These are phyloP conservation scores for Chrysochromulina parva DNA, from an alignment of 78 protist genomes.

Conservation along the genomic window DNA sequence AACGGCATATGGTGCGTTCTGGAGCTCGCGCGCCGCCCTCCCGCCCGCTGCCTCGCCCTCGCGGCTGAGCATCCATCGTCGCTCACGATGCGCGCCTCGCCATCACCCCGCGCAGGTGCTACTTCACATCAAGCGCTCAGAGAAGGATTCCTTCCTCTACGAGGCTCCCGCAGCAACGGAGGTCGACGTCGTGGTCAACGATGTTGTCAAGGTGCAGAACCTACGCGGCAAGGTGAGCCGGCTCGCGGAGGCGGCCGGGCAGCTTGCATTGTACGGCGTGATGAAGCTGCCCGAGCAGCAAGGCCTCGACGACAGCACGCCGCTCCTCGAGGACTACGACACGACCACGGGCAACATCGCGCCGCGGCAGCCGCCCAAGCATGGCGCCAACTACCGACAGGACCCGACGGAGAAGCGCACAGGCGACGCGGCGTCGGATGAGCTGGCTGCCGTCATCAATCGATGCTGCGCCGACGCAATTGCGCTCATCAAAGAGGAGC, in stretches of 20 bases:
- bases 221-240: not conserved
- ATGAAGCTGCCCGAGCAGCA: conserved; percentile 22
- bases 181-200: not conserved
- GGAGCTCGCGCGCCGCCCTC: too few relatives aligned
- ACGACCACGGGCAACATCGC: not conserved
- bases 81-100: too few relatives aligned
- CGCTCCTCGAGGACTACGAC: conserved; percentile 8
- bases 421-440: not conserved
- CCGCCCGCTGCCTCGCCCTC: too few relatives aligned
- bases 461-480: not conserved
- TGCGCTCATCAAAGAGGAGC: not conserved
- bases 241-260: not conserved
- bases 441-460: not conserved
- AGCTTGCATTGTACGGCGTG: not conserved
- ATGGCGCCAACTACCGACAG: not conserved
- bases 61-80: too few relatives aligned
- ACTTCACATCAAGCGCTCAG: not conserved
- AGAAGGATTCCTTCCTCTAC: not conserved
- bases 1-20: too few relatives aligned
- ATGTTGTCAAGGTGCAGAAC: not conserved
- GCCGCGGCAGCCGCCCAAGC: not conserved
- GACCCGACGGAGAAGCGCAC: conserved; percentile 18
- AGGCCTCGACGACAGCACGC: not conserved
- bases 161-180: not conserved
- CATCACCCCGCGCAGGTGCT: not conserved